Percentiles rank a stretch among this genome's conserved stretches.
Evolutionary conservation across 192 early-diverging fungal genomes (phyloP).

Genomic region (Linnemannia zychae): DNA sequence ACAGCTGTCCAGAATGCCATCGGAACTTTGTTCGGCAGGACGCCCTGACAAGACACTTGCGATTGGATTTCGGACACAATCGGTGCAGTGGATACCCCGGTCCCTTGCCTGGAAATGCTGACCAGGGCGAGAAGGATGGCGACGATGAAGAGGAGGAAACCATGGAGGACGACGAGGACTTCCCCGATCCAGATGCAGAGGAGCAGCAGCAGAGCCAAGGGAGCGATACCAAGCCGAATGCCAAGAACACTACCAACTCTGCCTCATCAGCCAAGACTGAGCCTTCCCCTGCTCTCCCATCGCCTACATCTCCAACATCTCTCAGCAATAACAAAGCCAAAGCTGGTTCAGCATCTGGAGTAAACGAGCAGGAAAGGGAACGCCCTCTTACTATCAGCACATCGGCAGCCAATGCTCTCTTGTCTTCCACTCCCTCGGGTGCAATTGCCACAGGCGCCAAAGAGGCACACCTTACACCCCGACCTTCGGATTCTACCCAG

Average conservation of each 20-base stretch:
- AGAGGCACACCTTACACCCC: neutral
- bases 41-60: constrained; percentile 49
- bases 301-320: constrained; percentile 21
- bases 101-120: constrained; percentile 23
- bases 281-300: constrained; percentile 4
- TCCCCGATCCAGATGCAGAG: neutral
- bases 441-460: neutral
- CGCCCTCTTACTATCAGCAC: neutral
- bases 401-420: neutral
- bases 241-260: neutral
- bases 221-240: neutral
- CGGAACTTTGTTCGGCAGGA: constrained; percentile 71
- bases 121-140: constrained; percentile 23
- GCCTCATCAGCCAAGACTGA: constrained; percentile 3
- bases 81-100: constrained; percentile 53
- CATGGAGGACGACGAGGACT: constrained; percentile 7
- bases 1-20: constrained; percentile 78
- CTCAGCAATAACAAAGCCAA: neutral
- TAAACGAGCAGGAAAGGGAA: neutral
- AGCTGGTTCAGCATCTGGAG: neutral
- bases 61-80: constrained; percentile 53
- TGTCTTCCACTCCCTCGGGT: neutral
- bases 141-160: constrained; percentile 23
- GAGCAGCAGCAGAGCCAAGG: neutral
- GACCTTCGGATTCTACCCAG: neutral